Conservation (phyloP, 768 basidiomycete genomes). For the Pleurotus platypus region DNA sequence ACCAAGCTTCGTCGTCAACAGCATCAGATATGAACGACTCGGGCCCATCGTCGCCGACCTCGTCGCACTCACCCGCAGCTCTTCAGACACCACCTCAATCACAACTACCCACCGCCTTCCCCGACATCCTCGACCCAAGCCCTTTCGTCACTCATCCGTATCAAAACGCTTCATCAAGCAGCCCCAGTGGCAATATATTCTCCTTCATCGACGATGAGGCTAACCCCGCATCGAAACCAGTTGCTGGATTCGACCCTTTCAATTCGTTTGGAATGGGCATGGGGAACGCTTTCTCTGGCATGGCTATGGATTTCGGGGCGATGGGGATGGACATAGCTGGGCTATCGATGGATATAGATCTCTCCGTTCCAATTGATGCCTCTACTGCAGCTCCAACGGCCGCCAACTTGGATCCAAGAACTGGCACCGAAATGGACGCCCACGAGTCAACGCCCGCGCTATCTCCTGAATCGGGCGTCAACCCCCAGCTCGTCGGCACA, state of each 20-base stretch:
- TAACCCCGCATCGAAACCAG: slow-evolving; percentile 11
- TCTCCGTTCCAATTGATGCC: neutral
- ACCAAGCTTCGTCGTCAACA: slow-evolving; percentile 33
- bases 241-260: slow-evolving; percentile 4
- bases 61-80: slow-evolving; percentile 40
- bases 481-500: slow-evolving; percentile 74
- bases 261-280: slow-evolving; percentile 15
- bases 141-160: slow-evolving; percentile 18
- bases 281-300: slow-evolving; percentile 20
- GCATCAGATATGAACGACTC: slow-evolving; percentile 18
- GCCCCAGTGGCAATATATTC: slow-evolving; percentile 15
- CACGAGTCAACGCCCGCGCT: slow-evolving; percentile 59
- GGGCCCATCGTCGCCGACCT: slow-evolving; percentile 37
- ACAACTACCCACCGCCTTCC: slow-evolving; percentile 28
- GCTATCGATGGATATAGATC: slow-evolving; percentile 8
- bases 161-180: slow-evolving; percentile 31
- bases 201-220: slow-evolving; percentile 6
- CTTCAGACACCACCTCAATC: slow-evolving; percentile 47
- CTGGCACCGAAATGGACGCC: slow-evolving; percentile 46
- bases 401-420: slow-evolving; percentile 4
- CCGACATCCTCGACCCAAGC: slow-evolving; percentile 30
- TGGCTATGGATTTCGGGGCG: slow-evolving; percentile 21
- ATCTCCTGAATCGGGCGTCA: slow-evolving; percentile 44
- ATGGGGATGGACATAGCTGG: slow-evolving; percentile 16
- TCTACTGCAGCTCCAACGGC: slow-evolving; percentile 15